phyloP scores from a whole-genome alignment of 225 moss, liverwort and hornwort genomes.

The Bryoerythrophyllum caledonicum region DNA sequence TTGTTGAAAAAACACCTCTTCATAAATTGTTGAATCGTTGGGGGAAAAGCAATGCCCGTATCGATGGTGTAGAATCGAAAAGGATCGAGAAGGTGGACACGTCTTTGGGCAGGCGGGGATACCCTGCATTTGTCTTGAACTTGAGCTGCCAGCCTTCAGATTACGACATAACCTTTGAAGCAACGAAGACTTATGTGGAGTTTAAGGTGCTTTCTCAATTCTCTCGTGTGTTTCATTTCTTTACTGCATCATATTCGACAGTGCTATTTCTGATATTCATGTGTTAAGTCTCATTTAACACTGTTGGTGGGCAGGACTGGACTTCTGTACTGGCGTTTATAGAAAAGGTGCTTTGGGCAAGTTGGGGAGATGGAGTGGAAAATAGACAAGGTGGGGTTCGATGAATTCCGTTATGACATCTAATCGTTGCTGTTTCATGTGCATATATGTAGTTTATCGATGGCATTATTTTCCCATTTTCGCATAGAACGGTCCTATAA shows the following conservation, averaged over 20 bases:
- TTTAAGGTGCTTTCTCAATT: constrained; percentile 70
- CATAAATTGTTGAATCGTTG: constrained; percentile 83
- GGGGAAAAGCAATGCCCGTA: constrained; percentile 29
- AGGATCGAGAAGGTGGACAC: constrained; percentile 33
- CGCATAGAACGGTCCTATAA: constrained; percentile 7
- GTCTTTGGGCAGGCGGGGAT: constrained; percentile 40
- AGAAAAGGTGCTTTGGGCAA: constrained; percentile 48
- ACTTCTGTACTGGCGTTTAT: constrained; percentile 52
- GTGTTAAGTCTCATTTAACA: constrained; percentile 23
- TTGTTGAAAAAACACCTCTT: constrained; percentile 81
- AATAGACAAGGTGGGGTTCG: constrained; percentile 50
- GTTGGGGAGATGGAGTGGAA: constrained; percentile 59
- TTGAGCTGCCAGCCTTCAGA: constrained; percentile 78
- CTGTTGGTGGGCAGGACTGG: constrained; percentile 67
- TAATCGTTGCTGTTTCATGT: constrained; percentile 12
- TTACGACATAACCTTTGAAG: constrained; percentile 91
- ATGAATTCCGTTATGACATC: background rate
- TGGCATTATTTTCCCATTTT: background rate
- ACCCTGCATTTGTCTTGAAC: constrained; percentile 79
- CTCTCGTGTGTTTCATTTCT: background rate
- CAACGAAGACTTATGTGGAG: constrained; percentile 90
- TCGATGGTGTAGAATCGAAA: constrained; percentile 22
- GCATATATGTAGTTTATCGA: constrained; percentile 17
- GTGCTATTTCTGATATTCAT: constrained; percentile 13
- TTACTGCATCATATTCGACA: constrained; percentile 6